Conservation (phyloP, 2,329 filamentous ascomycete species). For the Grosmannia penicillata region DNA sequence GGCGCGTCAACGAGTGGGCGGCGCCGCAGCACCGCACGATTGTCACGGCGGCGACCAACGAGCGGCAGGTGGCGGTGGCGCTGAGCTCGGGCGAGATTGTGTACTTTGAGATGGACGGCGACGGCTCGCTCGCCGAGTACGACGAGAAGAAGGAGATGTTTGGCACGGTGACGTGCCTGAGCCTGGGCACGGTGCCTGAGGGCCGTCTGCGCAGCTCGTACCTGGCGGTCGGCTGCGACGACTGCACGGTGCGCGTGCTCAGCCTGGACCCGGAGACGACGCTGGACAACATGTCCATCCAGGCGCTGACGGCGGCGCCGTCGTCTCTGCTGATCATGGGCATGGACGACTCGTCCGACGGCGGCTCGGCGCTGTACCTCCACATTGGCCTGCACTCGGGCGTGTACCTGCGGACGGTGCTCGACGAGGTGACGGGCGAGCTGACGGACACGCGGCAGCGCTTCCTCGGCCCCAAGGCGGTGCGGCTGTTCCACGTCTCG, state of each 20-base stretch:
- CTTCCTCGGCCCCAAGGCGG: slow-evolving; percentile 81
- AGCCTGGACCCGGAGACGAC: slow-evolving; percentile 83
- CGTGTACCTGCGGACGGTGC: slow-evolving; percentile 84
- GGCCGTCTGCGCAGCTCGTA: slow-evolving; percentile 82
- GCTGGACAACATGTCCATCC: slow-evolving; percentile 84
- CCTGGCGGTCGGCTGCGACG: slow-evolving; percentile 90
- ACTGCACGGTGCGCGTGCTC: slow-evolving; percentile 86
- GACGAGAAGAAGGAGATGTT: slow-evolving; percentile 93
- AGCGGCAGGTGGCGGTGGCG: slow-evolving; percentile 83
- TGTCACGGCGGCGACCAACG: slow-evolving; percentile 84
- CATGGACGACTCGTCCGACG: slow-evolving; percentile 87
- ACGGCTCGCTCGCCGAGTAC: slow-evolving; percentile 83
- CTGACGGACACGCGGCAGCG: slow-evolving; percentile 88
- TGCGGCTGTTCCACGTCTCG: slow-evolving; percentile 81
- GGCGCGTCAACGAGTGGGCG: slow-evolving; percentile 81
- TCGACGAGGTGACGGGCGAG: slow-evolving; percentile 92
- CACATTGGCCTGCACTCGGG: slow-evolving; percentile 94
- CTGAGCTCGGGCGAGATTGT: slow-evolving; percentile 93
- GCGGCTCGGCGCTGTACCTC: slow-evolving; percentile 77
- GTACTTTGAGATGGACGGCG: slow-evolving; percentile 93
- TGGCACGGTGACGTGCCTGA: slow-evolving; percentile 88
- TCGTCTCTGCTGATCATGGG: slow-evolving; percentile 82
- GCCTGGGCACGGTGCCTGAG: slow-evolving; percentile 81
- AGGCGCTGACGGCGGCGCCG: slow-evolving; percentile 80
- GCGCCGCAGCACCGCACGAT: slow-evolving; percentile 90